These are phyloP conservation scores for Castanea crenata DNA, from an alignment of 306 rosid species.

Conservation along the genomic window DNA sequence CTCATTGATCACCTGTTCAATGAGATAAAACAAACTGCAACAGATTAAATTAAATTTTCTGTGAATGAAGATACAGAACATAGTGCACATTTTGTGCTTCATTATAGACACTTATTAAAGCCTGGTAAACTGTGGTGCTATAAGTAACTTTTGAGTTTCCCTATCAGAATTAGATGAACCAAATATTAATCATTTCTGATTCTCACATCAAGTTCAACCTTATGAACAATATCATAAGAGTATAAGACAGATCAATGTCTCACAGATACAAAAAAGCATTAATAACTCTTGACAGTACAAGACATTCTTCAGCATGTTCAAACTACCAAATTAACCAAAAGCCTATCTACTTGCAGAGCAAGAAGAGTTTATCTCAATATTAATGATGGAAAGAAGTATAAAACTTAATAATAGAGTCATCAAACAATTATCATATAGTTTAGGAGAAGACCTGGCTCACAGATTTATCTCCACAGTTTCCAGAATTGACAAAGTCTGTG, in stretches of 20 bases:
- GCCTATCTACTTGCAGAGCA: background rate
- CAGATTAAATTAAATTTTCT: too few relatives aligned
- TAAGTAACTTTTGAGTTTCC: background rate
- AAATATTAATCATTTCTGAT: background rate
- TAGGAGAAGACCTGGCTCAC: constrained; percentile 58
- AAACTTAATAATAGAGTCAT: background rate
- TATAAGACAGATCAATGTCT: background rate
- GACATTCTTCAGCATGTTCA: background rate
- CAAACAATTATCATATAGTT: background rate
- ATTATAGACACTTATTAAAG: background rate
- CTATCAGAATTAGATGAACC: background rate
- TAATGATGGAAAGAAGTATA: background rate
- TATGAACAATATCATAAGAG: background rate
- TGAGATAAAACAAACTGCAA: background rate
- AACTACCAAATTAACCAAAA: background rate
- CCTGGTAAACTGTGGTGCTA: background rate
- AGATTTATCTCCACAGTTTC: constrained; percentile 48
- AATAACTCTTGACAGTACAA: background rate
- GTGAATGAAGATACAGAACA: background rate
- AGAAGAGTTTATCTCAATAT: background rate
- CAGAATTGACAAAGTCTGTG: constrained; percentile 56
- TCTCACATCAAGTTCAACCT: background rate
- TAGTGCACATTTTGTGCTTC: background rate
- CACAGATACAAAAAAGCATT: background rate
- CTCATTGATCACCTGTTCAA: constrained; percentile 49